Conservation (phyloP, 2,329 filamentous ascomycete species). For the Xylariales sp. region DNA sequence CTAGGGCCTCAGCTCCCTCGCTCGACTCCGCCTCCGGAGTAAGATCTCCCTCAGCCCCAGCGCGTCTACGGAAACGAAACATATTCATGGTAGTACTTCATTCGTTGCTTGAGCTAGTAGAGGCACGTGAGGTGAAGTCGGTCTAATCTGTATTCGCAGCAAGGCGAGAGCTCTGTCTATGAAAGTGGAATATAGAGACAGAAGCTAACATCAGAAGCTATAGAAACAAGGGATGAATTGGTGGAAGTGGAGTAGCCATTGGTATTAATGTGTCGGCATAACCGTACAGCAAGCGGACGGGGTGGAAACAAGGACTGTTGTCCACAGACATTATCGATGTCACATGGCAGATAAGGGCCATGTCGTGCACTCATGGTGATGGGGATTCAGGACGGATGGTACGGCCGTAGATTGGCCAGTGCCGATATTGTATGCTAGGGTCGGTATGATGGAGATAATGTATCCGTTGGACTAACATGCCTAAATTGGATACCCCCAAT, state of each 20-base stretch:
- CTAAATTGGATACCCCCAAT: conserved; percentile 41
- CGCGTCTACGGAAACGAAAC: conserved; percentile 46
- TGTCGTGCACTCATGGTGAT: neutral
- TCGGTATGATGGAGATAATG: conserved; percentile 35
- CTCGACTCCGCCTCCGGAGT: conserved; percentile 40
- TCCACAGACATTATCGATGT: conserved; percentile 12
- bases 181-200: conserved; percentile 2
- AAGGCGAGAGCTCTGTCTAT: conserved; percentile 5
- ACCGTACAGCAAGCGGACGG: neutral
- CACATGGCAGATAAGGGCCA: conserved; percentile 17
- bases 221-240: neutral
- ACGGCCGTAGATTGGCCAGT: conserved; percentile 26
- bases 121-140: conserved; percentile 1
- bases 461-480: conserved; percentile 38
- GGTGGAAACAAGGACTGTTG: neutral
- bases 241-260: conserved; percentile 11
- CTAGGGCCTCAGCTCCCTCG: conserved; percentile 38
- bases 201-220: neutral
- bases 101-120: neutral
- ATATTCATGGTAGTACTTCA: conserved; percentile 22
- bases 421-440: conserved; percentile 33
- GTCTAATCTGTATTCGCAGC: neutral
- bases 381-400: conserved; percentile 27
- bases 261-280: conserved; percentile 15
- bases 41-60: conserved; percentile 31